Conservation (phyloP, 148 eudicot species). For the Chenopodium formosanum region DNA sequence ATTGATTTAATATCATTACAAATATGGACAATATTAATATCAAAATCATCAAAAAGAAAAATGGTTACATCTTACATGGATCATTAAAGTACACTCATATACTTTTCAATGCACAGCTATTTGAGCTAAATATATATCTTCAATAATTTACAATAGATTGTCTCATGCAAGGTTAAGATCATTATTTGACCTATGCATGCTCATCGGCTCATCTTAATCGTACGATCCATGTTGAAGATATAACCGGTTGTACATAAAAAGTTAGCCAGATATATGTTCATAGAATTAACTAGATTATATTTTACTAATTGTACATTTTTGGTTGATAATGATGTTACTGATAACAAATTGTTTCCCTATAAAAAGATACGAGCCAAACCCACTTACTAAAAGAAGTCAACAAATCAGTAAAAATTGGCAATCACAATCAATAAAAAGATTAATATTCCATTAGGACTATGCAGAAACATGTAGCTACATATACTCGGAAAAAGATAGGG, state of each 20-base stretch:
- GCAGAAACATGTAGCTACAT: slow-evolving; percentile 12
- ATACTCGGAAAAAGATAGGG: slow-evolving; percentile 9
- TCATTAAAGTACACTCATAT: not conserved
- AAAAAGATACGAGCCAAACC: slow-evolving; percentile 15
- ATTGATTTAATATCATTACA: not conserved
- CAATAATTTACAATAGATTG: no score
- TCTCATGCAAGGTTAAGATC: no score
- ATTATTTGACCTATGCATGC: no score
- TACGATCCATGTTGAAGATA: no score
- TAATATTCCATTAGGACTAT: slow-evolving; percentile 1
- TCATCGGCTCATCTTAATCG: no score
- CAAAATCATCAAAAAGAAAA: slow-evolving; percentile 6
- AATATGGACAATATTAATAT: not conserved
- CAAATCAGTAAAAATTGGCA: slow-evolving; percentile 6
- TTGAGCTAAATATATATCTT: not conserved
- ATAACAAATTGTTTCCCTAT: not conserved
- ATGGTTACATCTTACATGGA: not conserved
- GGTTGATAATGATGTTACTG: slow-evolving; percentile 1
- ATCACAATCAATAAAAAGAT: slow-evolving; percentile 15
- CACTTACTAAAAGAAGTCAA: slow-evolving; percentile 18
- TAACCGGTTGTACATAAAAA: no score
- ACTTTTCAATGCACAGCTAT: not conserved
- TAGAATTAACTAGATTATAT: not conserved
- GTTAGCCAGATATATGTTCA: not conserved
- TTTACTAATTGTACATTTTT: not conserved